phyloP scores from a whole-genome alignment of 2,329 filamentous ascomycete species.

The Botryotinia calthae region DNA sequence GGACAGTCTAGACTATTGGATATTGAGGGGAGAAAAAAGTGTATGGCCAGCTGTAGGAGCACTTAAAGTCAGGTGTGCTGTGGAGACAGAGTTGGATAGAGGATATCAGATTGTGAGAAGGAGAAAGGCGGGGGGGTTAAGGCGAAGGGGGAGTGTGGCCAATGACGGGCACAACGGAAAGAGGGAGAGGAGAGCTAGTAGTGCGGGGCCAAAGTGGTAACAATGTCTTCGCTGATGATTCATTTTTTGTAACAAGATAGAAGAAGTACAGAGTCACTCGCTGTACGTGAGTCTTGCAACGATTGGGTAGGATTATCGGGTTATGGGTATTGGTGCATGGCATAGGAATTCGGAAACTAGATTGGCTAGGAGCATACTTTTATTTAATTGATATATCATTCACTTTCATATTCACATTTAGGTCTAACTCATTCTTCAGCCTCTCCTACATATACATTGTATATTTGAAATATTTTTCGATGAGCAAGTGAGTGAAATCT shows the following conservation, averaged over 20 bases:
- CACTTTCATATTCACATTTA: not conserved
- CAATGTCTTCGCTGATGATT: not conserved
- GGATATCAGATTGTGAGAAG: conserved; percentile 78
- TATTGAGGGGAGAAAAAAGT: conserved; percentile 75
- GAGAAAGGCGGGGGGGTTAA: conserved; percentile 39
- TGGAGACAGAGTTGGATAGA: conserved; percentile 84
- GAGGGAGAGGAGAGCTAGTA: conserved; percentile 35
- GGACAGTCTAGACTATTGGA: conserved; percentile 79
- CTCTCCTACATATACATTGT: not conserved
- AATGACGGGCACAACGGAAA: conserved; percentile 32
- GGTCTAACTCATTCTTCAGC: not conserved
- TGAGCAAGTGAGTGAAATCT: not conserved
- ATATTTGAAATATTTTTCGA: not conserved
- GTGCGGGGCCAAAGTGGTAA: conserved; percentile 32
- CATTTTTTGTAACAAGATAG: not conserved
- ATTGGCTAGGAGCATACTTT: not conserved
- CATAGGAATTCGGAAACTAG: not conserved
- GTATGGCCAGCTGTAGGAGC: conserved; percentile 89
- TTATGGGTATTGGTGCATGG: not conserved
- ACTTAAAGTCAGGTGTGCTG: conserved; percentile 74
- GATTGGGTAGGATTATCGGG: not conserved
- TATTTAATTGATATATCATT: not conserved
- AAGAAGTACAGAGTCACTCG: not conserved
- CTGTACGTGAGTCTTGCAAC: not conserved
- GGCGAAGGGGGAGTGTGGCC: conserved; percentile 37